A percentile compares a stretch with the other conserved stretches of the same genome.
phyloP scores from a whole-genome alignment of 192 early-diverging fungal genomes.

The Physocladia obscura region DNA sequence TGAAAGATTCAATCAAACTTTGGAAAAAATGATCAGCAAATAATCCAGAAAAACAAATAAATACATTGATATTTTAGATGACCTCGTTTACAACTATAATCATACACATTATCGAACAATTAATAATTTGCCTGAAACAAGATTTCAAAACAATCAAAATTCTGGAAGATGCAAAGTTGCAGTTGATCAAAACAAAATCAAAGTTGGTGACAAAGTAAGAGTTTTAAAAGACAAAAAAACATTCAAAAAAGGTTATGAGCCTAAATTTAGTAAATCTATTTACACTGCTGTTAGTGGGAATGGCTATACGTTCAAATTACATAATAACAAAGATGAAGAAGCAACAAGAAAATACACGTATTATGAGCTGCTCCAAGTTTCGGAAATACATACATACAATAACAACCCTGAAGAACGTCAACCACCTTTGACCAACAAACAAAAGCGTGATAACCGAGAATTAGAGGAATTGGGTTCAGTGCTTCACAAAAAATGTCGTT shows the following conservation, averaged over 20 bases:
- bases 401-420: too few species aligned
- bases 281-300: background rate
- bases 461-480: too few species aligned
- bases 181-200: conserved; percentile 1
- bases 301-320: background rate
- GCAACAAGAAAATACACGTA: background rate
- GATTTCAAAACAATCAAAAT: background rate
- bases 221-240: background rate
- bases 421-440: too few species aligned
- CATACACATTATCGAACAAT: background rate
- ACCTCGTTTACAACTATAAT: background rate
- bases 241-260: background rate
- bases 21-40: too few species aligned
- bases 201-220: conserved; percentile 12
- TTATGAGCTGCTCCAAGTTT: background rate
- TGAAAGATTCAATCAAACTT: too few species aligned
- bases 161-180: background rate
- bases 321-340: background rate
- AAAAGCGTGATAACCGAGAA: too few species aligned
- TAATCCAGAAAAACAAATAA: background rate
- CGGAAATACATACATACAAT: background rate
- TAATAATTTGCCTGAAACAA: background rate
- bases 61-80: background rate
- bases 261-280: background rate
- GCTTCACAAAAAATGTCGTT: too few species aligned